Percentiles rank a stretch among this genome's conserved stretches.
Evolutionary conservation across 176 grass and related monocot genomes (phyloP).

Genomic region (Musa beccarii): DNA sequence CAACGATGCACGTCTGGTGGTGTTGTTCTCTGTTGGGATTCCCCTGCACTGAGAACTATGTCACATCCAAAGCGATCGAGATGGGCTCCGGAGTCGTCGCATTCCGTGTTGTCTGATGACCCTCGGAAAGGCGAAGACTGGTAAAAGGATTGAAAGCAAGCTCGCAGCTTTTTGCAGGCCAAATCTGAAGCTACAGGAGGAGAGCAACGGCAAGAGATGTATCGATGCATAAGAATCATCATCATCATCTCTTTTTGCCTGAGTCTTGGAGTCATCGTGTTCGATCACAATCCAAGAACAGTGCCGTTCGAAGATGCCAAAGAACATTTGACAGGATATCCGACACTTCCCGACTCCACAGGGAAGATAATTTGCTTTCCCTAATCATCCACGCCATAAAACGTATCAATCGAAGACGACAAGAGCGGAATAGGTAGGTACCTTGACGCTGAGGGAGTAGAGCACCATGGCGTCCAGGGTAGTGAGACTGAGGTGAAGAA

Average conservation of each 20-base stretch:
- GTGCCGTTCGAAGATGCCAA: not conserved
- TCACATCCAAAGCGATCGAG: not conserved
- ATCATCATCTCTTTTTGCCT: not conserved
- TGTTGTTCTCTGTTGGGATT: no score
- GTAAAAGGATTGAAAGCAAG: no score
- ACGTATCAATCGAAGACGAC: not conserved
- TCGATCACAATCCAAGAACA: not conserved
- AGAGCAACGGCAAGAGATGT: not conserved
- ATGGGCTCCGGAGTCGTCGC: not conserved
- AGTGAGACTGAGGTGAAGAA: slow-evolving; percentile 80
- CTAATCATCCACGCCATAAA: no score
- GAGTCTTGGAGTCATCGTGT: no score
- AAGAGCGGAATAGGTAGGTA: slow-evolving; percentile 5
- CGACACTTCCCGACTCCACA: not conserved
- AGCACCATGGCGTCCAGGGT: slow-evolving; percentile 41
- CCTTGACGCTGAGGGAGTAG: slow-evolving; percentile 86
- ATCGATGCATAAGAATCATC: not conserved
- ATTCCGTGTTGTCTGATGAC: not conserved
- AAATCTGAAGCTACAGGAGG: not conserved
- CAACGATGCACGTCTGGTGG: no score
- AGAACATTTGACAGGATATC: not conserved
- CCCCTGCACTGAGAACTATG: not conserved
- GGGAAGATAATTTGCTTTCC: not conserved
- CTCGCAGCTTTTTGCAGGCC: no score
- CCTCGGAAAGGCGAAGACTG: not conserved